Conservation (phyloP, 306 rosid species). For the Cucurbita moschata region DNA sequence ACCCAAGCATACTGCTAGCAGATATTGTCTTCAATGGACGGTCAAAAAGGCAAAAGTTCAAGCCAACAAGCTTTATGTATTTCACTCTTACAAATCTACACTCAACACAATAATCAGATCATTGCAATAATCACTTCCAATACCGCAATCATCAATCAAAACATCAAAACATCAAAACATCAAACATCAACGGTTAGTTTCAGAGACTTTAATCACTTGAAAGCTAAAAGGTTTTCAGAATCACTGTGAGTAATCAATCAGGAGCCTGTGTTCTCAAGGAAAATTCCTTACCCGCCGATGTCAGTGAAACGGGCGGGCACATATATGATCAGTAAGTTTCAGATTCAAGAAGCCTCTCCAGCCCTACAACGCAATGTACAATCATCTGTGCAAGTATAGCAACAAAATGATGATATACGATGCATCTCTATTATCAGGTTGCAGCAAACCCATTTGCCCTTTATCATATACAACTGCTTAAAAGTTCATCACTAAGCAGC, state of each 20-base stretch:
- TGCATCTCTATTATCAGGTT: not conserved
- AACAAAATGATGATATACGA: not conserved
- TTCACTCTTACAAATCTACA: not conserved
- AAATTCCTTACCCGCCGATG: slow-evolving; percentile 4
- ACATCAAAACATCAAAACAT: slow-evolving; percentile 1
- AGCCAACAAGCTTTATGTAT: not conserved
- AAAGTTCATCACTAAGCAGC: not conserved
- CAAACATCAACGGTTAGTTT: not conserved
- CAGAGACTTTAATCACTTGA: not conserved
- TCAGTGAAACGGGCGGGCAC: slow-evolving; percentile 9
- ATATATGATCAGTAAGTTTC: slow-evolving; percentile 10
- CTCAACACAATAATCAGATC: not conserved
- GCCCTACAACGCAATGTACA: slow-evolving; percentile 32
- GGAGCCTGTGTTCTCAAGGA: not conserved
- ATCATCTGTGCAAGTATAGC: not conserved
- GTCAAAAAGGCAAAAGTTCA: not conserved
- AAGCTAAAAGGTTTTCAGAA: not conserved
- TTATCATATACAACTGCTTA: not conserved
- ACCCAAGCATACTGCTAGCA: too few relatives aligned
- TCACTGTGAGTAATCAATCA: not conserved
- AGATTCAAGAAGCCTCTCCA: slow-evolving; percentile 7
- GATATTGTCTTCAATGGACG: not conserved
- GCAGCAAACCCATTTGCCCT: not conserved
- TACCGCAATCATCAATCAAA: not conserved
- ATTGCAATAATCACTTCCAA: not conserved